Base-by-base conservation (phyloP, 2,329 filamentous ascomycete species). In the Fusarium subtropicale region DNA sequence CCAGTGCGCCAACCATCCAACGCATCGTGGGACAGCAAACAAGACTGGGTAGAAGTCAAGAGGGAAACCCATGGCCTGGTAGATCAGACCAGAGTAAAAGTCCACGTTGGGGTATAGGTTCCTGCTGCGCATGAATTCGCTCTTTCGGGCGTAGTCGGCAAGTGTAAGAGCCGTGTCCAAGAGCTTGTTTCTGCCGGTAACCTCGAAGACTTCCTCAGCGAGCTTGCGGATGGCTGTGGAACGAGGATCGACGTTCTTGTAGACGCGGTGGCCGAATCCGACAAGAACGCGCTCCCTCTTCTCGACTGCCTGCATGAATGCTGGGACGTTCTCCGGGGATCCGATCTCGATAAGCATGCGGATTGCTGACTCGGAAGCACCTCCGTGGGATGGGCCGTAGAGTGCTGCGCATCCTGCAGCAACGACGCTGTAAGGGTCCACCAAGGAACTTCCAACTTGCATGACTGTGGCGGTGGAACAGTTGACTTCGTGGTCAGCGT, bases 401-500 rank as follows among this genome's bases (percentile, higher is more conserved):
- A 85, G 80, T 0, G 85, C 85, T 1, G 86, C 81, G n/a, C 84
- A 82, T 7, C 85, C 80, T 0, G 85, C 84, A 1, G 85, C 77
- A 15, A 88, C 83, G 20, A 85, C 80, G 66, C 83, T 86, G 63
- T 80, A 87, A 0, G 86, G 86, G 69, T 88, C 87, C 0, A 87
- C 83, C 13, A 88, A 76, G 0, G 84, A 85, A 57, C 83, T 86
- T 10, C 86, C 85, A 22, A 87, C 85, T 59, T 88, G 85, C 18
- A 88, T 77, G 33, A 87, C 81, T 2, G 86, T 84, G 2, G 86
- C 85, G 0, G 86, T 87, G 3, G 85, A 85, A 71, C 85, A 83
- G 68, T 87, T 87, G 74, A 88, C 85, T 63, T 87, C 87, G 71
- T 89, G 86, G 68, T 89, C 87, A 3, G 85, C 83, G 66, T 87